phyloP scores from a whole-genome alignment of 495 filamentous ascomycete genomes.

The Glarea lozoyensis region DNA sequence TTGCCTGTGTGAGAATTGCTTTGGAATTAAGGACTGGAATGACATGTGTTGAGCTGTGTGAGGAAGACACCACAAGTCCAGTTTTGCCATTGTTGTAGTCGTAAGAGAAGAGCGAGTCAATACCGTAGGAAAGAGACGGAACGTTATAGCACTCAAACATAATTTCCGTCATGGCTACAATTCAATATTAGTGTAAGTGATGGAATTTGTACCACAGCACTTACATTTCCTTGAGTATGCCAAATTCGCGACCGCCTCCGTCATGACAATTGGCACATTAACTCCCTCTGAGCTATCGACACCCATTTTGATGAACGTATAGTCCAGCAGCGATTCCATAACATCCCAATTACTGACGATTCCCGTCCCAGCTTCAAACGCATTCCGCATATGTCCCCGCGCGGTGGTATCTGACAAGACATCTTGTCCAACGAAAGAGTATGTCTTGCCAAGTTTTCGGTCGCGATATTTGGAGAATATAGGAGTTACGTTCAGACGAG shows the following conservation, averaged over 20 bases:
- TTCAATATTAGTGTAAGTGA: neutral
- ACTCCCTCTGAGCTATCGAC: conserved; percentile 69
- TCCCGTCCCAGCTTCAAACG: conserved; percentile 83
- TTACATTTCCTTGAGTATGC: conserved; percentile 77
- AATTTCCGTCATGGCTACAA: conserved; percentile 86
- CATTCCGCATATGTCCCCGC: conserved; percentile 77
- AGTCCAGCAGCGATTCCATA: conserved; percentile 87
- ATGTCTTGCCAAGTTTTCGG: conserved; percentile 80
- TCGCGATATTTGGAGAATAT: conserved; percentile 92
- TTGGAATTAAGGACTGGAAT: conserved; percentile 86
- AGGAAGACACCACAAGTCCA: conserved; percentile 84
- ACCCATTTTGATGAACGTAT: conserved; percentile 85
- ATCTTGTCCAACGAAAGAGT: conserved; percentile 84
- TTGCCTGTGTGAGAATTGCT: conserved; percentile 71
- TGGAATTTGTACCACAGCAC: conserved; percentile 14
- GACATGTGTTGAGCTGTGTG: conserved; percentile 89
- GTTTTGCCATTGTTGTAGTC: conserved; percentile 81
- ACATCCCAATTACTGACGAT: conserved; percentile 97
- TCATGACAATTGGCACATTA: conserved; percentile 87
- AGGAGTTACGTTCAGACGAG: conserved; percentile 72
- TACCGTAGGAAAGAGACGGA: conserved; percentile 81
- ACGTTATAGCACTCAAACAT: conserved; percentile 91
- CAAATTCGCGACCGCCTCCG: conserved; percentile 85
- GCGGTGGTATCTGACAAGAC: conserved; percentile 91
- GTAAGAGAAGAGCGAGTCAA: conserved; percentile 94